Base-by-base conservation (phyloP, 2,329 filamentous ascomycete species). In the Ciborinia camelliae region DNA sequence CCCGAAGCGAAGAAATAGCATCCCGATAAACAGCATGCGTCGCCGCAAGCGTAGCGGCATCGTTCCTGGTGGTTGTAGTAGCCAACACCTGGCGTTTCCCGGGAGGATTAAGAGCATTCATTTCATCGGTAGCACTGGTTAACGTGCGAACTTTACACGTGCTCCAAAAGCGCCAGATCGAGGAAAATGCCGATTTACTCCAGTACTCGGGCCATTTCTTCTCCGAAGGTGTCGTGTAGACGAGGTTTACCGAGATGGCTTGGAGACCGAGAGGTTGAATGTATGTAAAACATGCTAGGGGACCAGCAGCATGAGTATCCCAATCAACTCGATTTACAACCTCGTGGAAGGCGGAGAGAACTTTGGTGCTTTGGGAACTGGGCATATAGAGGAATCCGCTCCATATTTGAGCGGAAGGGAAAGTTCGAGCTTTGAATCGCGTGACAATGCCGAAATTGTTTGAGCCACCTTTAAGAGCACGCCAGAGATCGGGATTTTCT, bases 41-140 rank as follows among this genome's bases (percentile, higher is more conserved):
- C 9, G 71, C 74, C 9, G 66, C 50, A 5, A 77, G 57, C 2
- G 76, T 77, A 20, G 68, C 68, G 15, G 39, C 41, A n/a, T 77
- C 74, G 37, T 76, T 77, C 57, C 74, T 73, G 54, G 77, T 70
- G 9, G 76, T 78, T n/a, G 75, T 77, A 0, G 72, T 77, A 12
- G 67, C 74, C 37, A 75, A 75, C 2, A 70, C 67, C 59, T 78
- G 76, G 9, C 74, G 70, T 50, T 70, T 68, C 9, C 74, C 73
- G 3, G 73, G 70, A n/a, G 73, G 71, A 55, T 73, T 75, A 20
- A 75, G 69, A 35, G 66, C 45, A 47, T 72, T 73, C 67, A 77
- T 58, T 62, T 78, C 75, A 61, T 77, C 73, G 10, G 73, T 75
- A 18, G 75, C 75, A 51, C 70, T 73, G 15, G 70, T 73, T 5